Evolutionary conservation across 768 basidiomycete genomes (phyloP).

Genomic region (Suillus hirtellus): DNA sequence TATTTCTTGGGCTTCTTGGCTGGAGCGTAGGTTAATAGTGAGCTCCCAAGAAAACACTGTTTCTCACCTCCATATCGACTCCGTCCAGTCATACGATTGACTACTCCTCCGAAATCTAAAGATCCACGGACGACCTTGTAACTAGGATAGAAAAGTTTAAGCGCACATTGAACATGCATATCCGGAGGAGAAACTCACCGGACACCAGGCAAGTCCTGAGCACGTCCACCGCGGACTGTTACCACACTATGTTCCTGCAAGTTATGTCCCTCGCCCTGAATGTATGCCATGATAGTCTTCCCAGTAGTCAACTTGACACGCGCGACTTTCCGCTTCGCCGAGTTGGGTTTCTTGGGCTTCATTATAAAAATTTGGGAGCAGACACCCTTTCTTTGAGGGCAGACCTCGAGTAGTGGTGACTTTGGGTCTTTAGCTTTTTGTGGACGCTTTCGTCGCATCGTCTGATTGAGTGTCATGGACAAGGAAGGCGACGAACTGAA

Average conservation of each 20-base stretch:
- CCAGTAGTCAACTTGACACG: constrained; percentile 91
- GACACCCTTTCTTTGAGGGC: constrained; percentile 91
- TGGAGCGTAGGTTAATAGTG: constrained; percentile 17
- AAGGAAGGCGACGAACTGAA: constrained; percentile 67
- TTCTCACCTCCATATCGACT: constrained; percentile 89
- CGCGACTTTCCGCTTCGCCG: constrained; percentile 96
- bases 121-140: constrained; percentile 96
- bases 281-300: constrained; percentile 88
- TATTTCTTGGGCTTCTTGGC: constrained; percentile 89
- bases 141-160: constrained; percentile 40
- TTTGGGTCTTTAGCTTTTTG: constrained; percentile 45
- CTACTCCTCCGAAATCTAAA: constrained; percentile 88
- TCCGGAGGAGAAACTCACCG: constrained; percentile 53
- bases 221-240: constrained; percentile 89
- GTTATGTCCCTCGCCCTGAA: constrained; percentile 97
- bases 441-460: constrained; percentile 74
- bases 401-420: constrained; percentile 78
- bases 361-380: constrained; percentile 77
- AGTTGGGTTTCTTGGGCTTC: constrained; percentile 98
- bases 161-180: background rate
- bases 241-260: constrained; percentile 98
- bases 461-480: constrained; percentile 80
- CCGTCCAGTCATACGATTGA: constrained; percentile 74
- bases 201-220: constrained; percentile 97
- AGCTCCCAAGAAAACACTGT: background rate